These are phyloP conservation scores for Aspergillus caelatus DNA, from an alignment of 2,329 filamentous ascomycete genomes.

Conservation along the genomic window DNA sequence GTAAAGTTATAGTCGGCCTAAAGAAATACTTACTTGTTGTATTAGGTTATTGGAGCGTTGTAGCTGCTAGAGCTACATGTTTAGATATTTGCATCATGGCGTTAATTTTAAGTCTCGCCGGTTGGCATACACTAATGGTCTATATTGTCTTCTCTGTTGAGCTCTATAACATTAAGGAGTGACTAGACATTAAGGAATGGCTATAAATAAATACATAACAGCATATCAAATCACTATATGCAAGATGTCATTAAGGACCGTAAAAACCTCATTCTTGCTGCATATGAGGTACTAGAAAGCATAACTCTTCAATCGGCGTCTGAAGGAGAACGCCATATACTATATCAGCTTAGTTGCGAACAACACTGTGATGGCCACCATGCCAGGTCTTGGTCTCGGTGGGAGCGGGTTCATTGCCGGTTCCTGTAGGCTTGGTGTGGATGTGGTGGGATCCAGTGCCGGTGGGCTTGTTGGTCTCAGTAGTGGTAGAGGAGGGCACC, in stretches of 20 bases:
- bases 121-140: background rate
- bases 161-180: background rate
- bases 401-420: constrained; percentile 10
- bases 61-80: background rate
- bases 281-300: background rate
- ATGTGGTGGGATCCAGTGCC: constrained; percentile 4
- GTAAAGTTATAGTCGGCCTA: background rate
- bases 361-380: background rate
- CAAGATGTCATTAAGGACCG: background rate
- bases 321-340: background rate
- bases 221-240: background rate
- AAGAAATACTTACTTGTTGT: no score
- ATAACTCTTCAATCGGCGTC: background rate
- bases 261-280: background rate
- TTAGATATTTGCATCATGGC: background rate
- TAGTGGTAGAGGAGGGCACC: background rate
- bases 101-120: rapidly evolving
- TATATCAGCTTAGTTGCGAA: background rate
- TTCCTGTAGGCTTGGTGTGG: constrained; percentile 8
- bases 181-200: background rate
- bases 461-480: constrained; percentile 1
- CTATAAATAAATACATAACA: background rate
- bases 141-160: background rate
- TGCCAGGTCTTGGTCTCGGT: constrained; percentile 6
- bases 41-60: no score